Conservation (phyloP, 2,329 filamentous ascomycete species). For the Coccinonectria pachysandricola region DNA sequence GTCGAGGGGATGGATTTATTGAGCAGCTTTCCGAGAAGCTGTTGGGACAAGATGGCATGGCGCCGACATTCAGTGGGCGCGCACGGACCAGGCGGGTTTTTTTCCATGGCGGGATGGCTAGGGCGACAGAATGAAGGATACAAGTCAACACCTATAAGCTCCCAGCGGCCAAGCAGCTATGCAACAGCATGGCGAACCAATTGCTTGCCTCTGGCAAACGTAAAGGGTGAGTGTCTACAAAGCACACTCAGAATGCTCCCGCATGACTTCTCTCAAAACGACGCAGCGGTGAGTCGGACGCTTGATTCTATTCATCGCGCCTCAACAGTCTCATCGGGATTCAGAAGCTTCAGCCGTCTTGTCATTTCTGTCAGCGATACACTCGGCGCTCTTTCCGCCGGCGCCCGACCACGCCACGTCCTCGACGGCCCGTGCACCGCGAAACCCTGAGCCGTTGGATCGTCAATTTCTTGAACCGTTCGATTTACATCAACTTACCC, state of each 20-base stretch:
- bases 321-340: too few species aligned
- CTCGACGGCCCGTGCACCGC: constrained; percentile 9
- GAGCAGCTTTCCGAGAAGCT: constrained; percentile 21
- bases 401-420: constrained; percentile 7
- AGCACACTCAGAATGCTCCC: too few species aligned
- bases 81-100: constrained; percentile 20
- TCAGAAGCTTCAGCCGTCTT: too few species aligned
- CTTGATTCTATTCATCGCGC: too few species aligned
- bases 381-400: constrained; percentile 11
- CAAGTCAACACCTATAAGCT: background rate
- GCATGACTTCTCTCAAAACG: too few species aligned
- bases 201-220: too few species aligned
- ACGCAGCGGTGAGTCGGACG: too few species aligned
- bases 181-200: too few species aligned
- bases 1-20: constrained; percentile 13
- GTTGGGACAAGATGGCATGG: constrained; percentile 27
- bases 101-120: constrained; percentile 18
- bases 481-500: too few species aligned
- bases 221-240: too few species aligned
- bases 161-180: too few species aligned
- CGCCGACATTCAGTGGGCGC: constrained; percentile 18
- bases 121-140: constrained; percentile 4
- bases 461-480: too few species aligned
- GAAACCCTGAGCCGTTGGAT: constrained; percentile 4
- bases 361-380: constrained; percentile 5